Evolutionary conservation across 176 grass and related monocot genomes (phyloP).

Genomic region (Ampelocalamus luodianensis): DNA sequence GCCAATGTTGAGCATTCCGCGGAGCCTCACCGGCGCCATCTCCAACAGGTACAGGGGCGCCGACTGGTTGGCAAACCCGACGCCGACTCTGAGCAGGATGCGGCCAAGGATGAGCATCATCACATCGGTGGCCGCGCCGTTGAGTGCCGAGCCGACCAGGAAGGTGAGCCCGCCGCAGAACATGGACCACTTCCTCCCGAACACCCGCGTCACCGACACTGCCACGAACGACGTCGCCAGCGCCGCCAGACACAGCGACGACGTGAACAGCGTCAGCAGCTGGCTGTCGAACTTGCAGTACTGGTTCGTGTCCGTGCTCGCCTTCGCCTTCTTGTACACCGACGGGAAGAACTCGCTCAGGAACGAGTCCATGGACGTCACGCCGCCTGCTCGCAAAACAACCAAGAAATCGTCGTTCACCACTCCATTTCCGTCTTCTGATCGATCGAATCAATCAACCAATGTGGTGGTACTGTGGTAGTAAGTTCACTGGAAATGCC

Average conservation of each 20-base stretch:
- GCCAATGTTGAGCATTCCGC: conserved; percentile 75
- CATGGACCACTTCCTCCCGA: conserved; percentile 88
- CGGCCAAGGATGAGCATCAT: conserved; percentile 74
- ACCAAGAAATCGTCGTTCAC: background rate
- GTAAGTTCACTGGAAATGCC: conserved; percentile 61
- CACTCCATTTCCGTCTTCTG: background rate
- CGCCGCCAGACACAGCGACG: conserved; percentile 76
- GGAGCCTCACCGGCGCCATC: conserved; percentile 65
- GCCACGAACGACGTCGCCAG: conserved; percentile 76
- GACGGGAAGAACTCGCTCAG: conserved; percentile 70
- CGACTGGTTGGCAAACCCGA: conserved; percentile 81
- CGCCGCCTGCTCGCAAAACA: conserved; percentile 49
- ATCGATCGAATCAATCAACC: background rate
- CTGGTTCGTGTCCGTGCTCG: conserved; percentile 59
- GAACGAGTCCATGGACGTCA: conserved; percentile 91
- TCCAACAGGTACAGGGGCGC: conserved; percentile 75
- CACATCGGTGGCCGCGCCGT: conserved; percentile 55
- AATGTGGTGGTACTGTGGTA: background rate
- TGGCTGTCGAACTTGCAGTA: conserved; percentile 95
- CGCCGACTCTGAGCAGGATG: conserved; percentile 66
- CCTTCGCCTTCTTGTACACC: conserved; percentile 61
- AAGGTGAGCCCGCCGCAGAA: conserved; percentile 81
- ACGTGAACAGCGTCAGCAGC: conserved; percentile 83
- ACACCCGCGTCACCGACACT: conserved; percentile 65
- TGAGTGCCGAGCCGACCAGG: conserved; percentile 63